A percentile compares a stretch with the other conserved stretches of the same genome.
These are phyloP conservation scores for Lasiosphaeria ovina DNA, from an alignment of 495 filamentous ascomycete genomes.

Conservation along the genomic window DNA sequence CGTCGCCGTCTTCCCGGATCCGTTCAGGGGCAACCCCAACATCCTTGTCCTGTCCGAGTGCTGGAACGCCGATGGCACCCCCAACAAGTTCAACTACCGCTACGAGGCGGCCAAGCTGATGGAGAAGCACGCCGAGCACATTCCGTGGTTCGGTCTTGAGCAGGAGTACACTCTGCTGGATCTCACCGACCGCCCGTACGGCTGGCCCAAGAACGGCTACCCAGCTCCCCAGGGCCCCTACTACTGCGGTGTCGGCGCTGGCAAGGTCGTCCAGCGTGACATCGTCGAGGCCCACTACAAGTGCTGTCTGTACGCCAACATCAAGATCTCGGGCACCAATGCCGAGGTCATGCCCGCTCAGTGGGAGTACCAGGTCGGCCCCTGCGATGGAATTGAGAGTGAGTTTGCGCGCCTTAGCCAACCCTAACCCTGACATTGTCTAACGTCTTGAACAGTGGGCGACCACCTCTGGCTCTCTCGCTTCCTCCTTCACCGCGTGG, in stretches of 20 bases:
- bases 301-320: conserved; percentile 85
- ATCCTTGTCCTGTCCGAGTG: conserved; percentile 96
- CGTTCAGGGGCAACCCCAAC: conserved; percentile 80
- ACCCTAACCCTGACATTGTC: conserved; percentile 12
- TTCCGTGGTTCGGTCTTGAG: conserved; percentile 98
- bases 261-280: conserved; percentile 97
- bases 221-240: conserved; percentile 93
- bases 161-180: conserved; percentile 78
- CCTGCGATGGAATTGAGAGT: conserved; percentile 80
- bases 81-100: conserved; percentile 98
- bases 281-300: conserved; percentile 99
- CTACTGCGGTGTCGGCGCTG: conserved; percentile 98
- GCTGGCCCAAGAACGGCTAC: conserved; percentile 83
- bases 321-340: conserved; percentile 98
- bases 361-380: conserved; percentile 99
- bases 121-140: conserved; percentile 76
- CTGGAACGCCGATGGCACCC: conserved; percentile 93
- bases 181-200: conserved; percentile 80
- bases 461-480: conserved; percentile 97
- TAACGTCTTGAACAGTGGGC: conserved; percentile 57
- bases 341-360: conserved; percentile 92
- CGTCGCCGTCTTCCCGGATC: conserved; percentile 57
- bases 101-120: conserved; percentile 66
- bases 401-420: background rate
- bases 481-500: conserved; percentile 92